A percentile compares a stretch with the other conserved stretches of the same genome.
These are phyloP conservation scores for Dryadomyces quercivorus DNA, from an alignment of 2,329 filamentous ascomycete species.

Conservation along the genomic window DNA sequence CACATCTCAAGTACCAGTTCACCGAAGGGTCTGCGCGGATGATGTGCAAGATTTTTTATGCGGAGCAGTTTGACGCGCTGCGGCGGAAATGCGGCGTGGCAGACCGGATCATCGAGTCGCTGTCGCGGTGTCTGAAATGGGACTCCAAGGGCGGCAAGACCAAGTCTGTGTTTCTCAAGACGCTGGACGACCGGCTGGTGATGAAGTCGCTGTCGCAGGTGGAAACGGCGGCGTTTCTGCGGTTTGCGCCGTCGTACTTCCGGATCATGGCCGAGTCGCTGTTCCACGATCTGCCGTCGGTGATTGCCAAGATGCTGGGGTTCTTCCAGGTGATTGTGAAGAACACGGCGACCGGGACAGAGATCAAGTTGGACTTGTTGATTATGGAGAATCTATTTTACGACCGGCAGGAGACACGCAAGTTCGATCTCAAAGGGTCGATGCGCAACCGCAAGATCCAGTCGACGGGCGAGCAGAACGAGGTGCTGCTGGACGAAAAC, in stretches of 20 bases:
- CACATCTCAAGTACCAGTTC: slow-evolving; percentile 93
- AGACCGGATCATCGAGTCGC: slow-evolving; percentile 86
- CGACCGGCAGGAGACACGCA: slow-evolving; percentile 76
- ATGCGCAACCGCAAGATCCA: slow-evolving; percentile 99
- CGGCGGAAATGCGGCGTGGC: slow-evolving; percentile 85
- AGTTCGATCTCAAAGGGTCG: slow-evolving; percentile 92
- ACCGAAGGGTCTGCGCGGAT: slow-evolving; percentile 87
- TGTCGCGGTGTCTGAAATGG: slow-evolving; percentile 94
- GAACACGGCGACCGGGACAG: slow-evolving; percentile 79
- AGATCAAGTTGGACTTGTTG: slow-evolving; percentile 88
- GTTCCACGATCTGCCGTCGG: slow-evolving; percentile 88
- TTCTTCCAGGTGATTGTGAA: slow-evolving; percentile 98
- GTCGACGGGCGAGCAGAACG: slow-evolving; percentile 87
- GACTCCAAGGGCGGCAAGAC: slow-evolving; percentile 97
- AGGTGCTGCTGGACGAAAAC: slow-evolving; percentile 94
- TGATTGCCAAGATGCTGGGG: slow-evolving; percentile 98
- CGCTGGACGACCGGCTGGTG: slow-evolving; percentile 84
- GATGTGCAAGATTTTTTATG: slow-evolving; percentile 97
- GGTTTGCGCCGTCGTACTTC: slow-evolving; percentile 94
- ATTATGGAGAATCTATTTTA: slow-evolving; percentile 99
- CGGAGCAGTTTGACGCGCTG: slow-evolving; percentile 92
- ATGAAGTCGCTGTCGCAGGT: slow-evolving; percentile 84
- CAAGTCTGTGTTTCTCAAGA: slow-evolving; percentile 94
- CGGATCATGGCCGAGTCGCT: slow-evolving; percentile 92
- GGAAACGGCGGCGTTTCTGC: slow-evolving; percentile 86